phyloP scores from a whole-genome alignment of 345 rosid species.

The Lepidium africanum region DNA sequence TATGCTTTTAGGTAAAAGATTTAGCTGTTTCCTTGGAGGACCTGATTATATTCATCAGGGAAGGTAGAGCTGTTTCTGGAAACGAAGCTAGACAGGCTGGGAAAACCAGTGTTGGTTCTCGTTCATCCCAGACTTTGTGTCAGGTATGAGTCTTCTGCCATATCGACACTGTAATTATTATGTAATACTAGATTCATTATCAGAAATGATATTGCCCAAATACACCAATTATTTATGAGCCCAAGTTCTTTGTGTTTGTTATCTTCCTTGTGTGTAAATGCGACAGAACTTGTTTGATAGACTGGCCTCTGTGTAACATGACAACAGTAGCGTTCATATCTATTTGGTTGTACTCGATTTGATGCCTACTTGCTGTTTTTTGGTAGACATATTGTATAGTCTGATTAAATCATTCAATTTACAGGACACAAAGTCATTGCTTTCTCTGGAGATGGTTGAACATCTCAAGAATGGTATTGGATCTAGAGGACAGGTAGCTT shows the following conservation, averaged over 20 bases:
- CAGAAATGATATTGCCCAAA: not conserved
- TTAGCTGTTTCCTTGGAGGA: slow-evolving; percentile 48
- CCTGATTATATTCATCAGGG: slow-evolving; percentile 45
- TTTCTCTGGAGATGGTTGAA: slow-evolving; percentile 68
- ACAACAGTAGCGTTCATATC: not conserved
- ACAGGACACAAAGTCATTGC: slow-evolving; percentile 58
- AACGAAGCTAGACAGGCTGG: slow-evolving; percentile 23
- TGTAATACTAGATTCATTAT: not conserved
- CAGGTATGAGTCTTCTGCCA: slow-evolving; percentile 37
- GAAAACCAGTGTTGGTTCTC: slow-evolving; percentile 32
- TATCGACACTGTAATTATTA: slow-evolving; percentile 2
- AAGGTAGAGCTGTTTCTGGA: slow-evolving; percentile 27
- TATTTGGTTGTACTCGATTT: not conserved
- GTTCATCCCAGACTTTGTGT: slow-evolving; percentile 38
- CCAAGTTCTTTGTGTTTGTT: not conserved
- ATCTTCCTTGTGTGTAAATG: not conserved
- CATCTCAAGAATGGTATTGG: slow-evolving; percentile 77
- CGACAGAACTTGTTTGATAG: not conserved
- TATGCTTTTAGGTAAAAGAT: slow-evolving; percentile 41
- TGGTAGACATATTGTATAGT: not conserved
- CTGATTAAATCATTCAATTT: not conserved
- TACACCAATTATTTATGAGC: too few species aligned
- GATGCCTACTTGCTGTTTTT: not conserved
- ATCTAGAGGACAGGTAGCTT: slow-evolving; percentile 67
- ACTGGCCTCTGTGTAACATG: too few species aligned